A percentile compares a stretch with the other conserved stretches of the same genome.
These are phyloP conservation scores for Puccinia hordei DNA, from an alignment of 1,284 basidiomycete genomes.

Conservation along the genomic window DNA sequence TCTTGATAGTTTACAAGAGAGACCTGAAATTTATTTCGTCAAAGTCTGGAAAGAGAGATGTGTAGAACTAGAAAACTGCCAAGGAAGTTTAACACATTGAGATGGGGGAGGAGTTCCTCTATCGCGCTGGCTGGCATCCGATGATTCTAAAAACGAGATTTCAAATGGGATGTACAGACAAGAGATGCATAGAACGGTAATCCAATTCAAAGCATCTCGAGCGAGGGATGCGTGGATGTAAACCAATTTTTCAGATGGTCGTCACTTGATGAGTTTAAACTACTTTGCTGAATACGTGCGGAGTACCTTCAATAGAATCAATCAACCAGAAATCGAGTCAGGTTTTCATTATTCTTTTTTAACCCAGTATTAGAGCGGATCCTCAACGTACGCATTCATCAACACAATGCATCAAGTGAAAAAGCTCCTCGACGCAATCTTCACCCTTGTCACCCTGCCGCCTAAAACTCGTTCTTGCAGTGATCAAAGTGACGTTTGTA, in stretches of 20 bases:
- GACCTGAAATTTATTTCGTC: neutral
- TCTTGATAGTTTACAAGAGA: neutral
- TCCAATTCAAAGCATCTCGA: neutral
- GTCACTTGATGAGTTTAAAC: constrained; percentile 12
- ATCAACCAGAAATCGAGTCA: neutral
- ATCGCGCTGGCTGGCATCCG: neutral
- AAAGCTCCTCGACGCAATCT: constrained; percentile 50
- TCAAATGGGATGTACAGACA: neutral
- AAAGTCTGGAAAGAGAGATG: neutral
- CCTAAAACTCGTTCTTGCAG: constrained; percentile 46
- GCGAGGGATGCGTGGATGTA: neutral
- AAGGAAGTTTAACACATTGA: neutral
- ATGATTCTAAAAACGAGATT: neutral
- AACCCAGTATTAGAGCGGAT: neutral
- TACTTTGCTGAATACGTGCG: constrained; percentile 34
- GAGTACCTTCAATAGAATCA: constrained; percentile 18
- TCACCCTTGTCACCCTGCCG: constrained; percentile 46
- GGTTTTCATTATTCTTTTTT: too few relatives aligned
- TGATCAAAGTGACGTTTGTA: constrained; percentile 51
- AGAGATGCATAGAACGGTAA: neutral
- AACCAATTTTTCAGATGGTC: neutral
- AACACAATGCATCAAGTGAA: constrained; percentile 51
- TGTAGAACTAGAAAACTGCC: neutral
- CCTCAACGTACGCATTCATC: constrained; percentile 48
- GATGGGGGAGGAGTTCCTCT: neutral